A percentile compares a stretch with the other conserved stretches of the same genome.
Conservation (phyloP, 352 stramenopile species). For the Plasmopara viticola region DNA sequence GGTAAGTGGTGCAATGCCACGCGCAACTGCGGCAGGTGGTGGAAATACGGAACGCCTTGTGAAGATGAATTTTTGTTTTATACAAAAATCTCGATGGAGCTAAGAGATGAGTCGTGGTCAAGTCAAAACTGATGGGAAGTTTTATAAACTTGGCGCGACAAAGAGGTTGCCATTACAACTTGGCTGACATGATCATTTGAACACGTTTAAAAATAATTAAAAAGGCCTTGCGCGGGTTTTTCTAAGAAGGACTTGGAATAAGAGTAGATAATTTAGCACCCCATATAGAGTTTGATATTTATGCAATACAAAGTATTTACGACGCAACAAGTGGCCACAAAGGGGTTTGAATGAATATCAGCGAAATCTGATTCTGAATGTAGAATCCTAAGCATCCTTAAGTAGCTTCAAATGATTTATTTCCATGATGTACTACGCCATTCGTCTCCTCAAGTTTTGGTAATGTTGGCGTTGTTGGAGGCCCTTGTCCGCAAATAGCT, state of each 20-base stretch:
- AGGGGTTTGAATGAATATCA: no score
- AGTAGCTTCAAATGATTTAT: slow-evolving; percentile 19
- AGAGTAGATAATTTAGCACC: no score
- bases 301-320: no score
- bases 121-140: slow-evolving; percentile 2
- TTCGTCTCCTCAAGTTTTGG: slow-evolving; percentile 9
- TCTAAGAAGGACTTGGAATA: no score
- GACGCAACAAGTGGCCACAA: no score
- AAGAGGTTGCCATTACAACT: not conserved
- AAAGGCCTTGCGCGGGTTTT: no score
- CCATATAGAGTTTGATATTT: no score
- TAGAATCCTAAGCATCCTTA: slow-evolving; percentile 12
- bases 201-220: not conserved
- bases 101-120: slow-evolving; percentile 5
- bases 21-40: slow-evolving; percentile 20
- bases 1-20: slow-evolving; percentile 23
- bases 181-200: not conserved
- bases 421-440: slow-evolving; percentile 15
- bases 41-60: slow-evolving; percentile 18
- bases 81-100: slow-evolving; percentile 13
- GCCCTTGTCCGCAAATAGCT: slow-evolving; percentile 65
- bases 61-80: slow-evolving; percentile 23
- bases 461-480: slow-evolving; percentile 4
- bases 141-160: not conserved
- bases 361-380: slow-evolving; percentile 8